Conservation (phyloP, 2,329 filamentous ascomycete species). For the Cercospora berteroae region DNA sequence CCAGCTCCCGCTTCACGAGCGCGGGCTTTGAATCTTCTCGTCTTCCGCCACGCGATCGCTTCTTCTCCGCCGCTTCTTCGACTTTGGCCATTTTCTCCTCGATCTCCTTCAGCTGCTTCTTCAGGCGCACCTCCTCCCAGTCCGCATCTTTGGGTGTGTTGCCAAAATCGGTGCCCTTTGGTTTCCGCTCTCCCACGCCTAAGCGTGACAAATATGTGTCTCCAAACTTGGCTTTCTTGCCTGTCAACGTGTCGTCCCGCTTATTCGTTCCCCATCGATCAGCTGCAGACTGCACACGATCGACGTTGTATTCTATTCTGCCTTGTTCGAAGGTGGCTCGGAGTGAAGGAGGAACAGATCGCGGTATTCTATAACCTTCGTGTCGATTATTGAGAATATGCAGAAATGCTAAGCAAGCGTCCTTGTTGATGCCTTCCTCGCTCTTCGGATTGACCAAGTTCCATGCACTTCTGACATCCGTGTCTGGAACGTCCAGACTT, state of each 20-base stretch:
- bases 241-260: conserved; percentile 77
- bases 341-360: conserved; percentile 86
- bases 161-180: conserved; percentile 86
- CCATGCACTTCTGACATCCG: conserved; percentile 87
- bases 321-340: conserved; percentile 90
- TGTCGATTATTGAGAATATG: conserved; percentile 96
- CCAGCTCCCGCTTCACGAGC: conserved; percentile 88
- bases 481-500: conserved; percentile 69
- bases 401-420: conserved; percentile 88
- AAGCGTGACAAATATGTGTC: conserved; percentile 93
- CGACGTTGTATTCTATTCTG: conserved; percentile 92
- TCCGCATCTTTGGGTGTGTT: conserved; percentile 81
- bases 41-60: conserved; percentile 41
- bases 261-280: conserved; percentile 77
- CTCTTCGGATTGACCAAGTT: conserved; percentile 95
- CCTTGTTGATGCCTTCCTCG: conserved; percentile 80
- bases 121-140: conserved; percentile 94
- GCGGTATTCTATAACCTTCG: conserved; percentile 90
- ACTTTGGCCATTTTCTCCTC: conserved; percentile 84
- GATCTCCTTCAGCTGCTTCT: conserved; percentile 85
- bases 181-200: conserved; percentile 71
- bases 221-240: conserved; percentile 94
- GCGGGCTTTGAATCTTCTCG: conserved; percentile 79
- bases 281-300: conserved; percentile 63
- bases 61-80: conserved; percentile 62